Evolutionary conservation across 2,329 filamentous ascomycete genomes (phyloP).

Genomic region (Fusarium nelsonii): DNA sequence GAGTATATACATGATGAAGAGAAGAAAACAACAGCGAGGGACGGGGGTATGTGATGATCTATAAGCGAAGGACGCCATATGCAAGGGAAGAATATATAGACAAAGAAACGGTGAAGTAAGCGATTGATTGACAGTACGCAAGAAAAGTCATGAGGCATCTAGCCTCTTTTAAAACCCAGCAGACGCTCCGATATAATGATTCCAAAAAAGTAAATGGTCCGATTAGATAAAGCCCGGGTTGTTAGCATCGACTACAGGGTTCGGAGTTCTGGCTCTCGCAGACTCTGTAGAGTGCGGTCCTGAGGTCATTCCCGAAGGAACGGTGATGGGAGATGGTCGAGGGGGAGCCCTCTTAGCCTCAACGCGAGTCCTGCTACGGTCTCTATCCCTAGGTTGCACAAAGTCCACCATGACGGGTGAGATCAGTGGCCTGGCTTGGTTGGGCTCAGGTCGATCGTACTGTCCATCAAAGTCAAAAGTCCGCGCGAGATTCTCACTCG

Average conservation of each 20-base stretch:
- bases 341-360: slow-evolving; percentile 53
- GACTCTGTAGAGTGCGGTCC: slow-evolving; percentile 8
- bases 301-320: slow-evolving; percentile 35
- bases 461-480: slow-evolving; percentile 48
- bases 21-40: slow-evolving; percentile 10
- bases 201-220: slow-evolving; percentile 1
- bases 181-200: slow-evolving; percentile 9
- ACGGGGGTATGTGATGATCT: slow-evolving; percentile 42
- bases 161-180: slow-evolving; percentile 20
- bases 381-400: slow-evolving; percentile 32
- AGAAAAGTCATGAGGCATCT: slow-evolving; percentile 31
- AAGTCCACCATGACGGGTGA: slow-evolving; percentile 51
- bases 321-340: slow-evolving; percentile 48
- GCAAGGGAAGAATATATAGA: slow-evolving; percentile 7
- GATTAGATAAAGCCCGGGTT: slow-evolving; percentile 45
- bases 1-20: slow-evolving; percentile 28
- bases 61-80: slow-evolving; percentile 37
- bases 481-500: slow-evolving; percentile 50
- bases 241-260: slow-evolving; percentile 42
- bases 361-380: slow-evolving; percentile 43
- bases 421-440: slow-evolving; percentile 44
- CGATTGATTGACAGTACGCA: slow-evolving; percentile 14
- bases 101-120: slow-evolving; percentile 18
- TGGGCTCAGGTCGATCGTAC: slow-evolving; percentile 9
- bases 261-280: slow-evolving; percentile 34